Evolutionary conservation across 1,284 basidiomycete species (phyloP).

Genomic region (Erythrobasidium hasegawianum): DNA sequence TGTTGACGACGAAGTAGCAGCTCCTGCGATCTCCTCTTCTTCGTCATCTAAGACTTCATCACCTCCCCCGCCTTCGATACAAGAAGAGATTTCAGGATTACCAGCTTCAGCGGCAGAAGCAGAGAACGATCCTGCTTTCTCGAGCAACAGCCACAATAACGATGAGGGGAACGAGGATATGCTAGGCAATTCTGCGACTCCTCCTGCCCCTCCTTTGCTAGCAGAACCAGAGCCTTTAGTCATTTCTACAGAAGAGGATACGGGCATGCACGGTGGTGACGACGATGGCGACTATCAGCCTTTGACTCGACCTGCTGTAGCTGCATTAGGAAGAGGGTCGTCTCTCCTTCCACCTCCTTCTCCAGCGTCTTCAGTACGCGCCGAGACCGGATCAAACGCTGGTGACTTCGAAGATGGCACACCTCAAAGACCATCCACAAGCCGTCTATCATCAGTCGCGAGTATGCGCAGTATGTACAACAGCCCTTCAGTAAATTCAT

Average conservation of each 20-base stretch:
- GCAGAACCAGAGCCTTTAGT: neutral
- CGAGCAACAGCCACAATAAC: neutral
- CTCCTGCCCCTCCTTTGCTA: neutral
- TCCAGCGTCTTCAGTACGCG: conserved; percentile 33
- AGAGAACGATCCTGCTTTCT: conserved; percentile 9
- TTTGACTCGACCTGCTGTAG: conserved; percentile 20
- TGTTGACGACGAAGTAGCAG: neutral
- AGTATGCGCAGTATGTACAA: conserved; percentile 8
- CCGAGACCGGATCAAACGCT: conserved; percentile 29
- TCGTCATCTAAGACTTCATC: conserved; percentile 4
- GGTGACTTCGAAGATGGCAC: conserved; percentile 15
- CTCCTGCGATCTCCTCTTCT: conserved; percentile 1
- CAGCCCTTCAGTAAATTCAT: neutral
- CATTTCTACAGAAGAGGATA: neutral
- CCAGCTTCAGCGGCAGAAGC: conserved; percentile 30
- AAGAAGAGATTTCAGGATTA: conserved; percentile 24
- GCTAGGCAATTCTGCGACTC: neutral
- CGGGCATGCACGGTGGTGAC: neutral
- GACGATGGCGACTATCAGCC: neutral
- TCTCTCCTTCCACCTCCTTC: conserved; percentile 33
- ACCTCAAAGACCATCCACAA: neutral
- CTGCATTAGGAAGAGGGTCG: conserved; percentile 13
- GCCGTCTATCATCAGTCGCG: conserved; percentile 27
- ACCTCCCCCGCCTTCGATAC: conserved; percentile 9
- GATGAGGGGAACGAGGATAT: conserved; percentile 20